phyloP scores from a whole-genome alignment of 2,329 filamentous ascomycete genomes.

The Annulohypoxylon truncatum region DNA sequence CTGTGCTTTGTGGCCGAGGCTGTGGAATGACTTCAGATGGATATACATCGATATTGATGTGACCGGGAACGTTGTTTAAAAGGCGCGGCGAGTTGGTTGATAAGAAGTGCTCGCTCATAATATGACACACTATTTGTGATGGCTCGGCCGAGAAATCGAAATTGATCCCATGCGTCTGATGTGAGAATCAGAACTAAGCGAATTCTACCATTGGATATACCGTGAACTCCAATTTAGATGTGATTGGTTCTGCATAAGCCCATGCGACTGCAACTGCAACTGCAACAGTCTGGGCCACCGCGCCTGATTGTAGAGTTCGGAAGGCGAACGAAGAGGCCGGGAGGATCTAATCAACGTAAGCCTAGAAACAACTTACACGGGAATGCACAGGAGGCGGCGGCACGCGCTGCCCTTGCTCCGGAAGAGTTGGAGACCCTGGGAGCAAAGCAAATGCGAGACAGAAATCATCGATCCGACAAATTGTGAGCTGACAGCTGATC shows the following conservation, averaged over 20 bases:
- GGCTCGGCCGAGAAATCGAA: slow-evolving; percentile 22
- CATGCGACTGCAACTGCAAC: too few species aligned
- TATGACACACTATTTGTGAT: slow-evolving; percentile 2
- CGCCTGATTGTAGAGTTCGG: slow-evolving; percentile 17
- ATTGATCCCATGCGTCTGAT: slow-evolving; percentile 27
- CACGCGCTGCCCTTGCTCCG: slow-evolving; percentile 14
- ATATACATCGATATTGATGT: slow-evolving; percentile 5
- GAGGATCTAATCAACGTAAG: slow-evolving; percentile 31
- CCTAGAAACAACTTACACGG: slow-evolving; percentile 10
- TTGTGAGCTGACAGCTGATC: slow-evolving; percentile 14
- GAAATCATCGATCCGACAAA: slow-evolving; percentile 8
- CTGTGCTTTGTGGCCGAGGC: slow-evolving; percentile 4
- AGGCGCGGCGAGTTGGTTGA: slow-evolving; percentile 11
- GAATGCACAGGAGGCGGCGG: slow-evolving; percentile 32
- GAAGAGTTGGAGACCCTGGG: slow-evolving; percentile 7
- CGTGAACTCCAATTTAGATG: slow-evolving; percentile 11
- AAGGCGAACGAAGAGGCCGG: slow-evolving; percentile 19
- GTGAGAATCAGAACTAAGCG: slow-evolving; percentile 24
- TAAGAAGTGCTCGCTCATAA: slow-evolving; percentile 1
- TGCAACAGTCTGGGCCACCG: slow-evolving; percentile 12
- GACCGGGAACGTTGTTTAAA: slow-evolving; percentile 3
- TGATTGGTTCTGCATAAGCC: slow-evolving; percentile 28
- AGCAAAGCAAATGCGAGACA: slow-evolving; percentile 16
- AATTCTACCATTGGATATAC: slow-evolving; percentile 21
- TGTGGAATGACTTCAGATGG: slow-evolving; percentile 1